Base-by-base conservation (phyloP, 805 yeast species). In the Sporopachydermia quercuum region DNA sequence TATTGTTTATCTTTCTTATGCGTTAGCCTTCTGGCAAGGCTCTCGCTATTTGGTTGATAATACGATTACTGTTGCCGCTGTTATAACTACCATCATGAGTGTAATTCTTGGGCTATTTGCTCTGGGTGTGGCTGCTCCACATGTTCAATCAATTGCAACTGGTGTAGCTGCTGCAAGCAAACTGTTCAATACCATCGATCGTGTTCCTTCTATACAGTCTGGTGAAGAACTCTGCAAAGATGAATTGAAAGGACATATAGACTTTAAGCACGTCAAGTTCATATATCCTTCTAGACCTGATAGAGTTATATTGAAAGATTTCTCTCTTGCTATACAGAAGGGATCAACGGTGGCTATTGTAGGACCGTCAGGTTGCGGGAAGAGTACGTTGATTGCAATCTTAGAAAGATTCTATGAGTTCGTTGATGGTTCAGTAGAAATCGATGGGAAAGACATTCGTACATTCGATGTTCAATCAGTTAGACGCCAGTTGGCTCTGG, bases 301-400 rank as follows among this genome's bases (percentile, higher is more conserved):
- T 23, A 23, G n/a, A n/a, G n/a, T 23, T 23, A 23, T 54, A 14
- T 43, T 56, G 15, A 46, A 48, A 13, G 46, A 52, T 40, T 47
- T 51, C 37, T 41, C 44, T 34, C 48, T 55, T 16, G 36, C 30
- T 8, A 36, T 55, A 8, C 11, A 16, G 5, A 6, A 14, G 11
- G 38, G 38, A 6, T 8, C 14, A 36, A 36, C 38, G 5, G 38
- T 36, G 18, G 38, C 38, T 49, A 60, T 73, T 39, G 79, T 73
- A 14, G 79, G 79, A 1, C 78, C 78, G 4, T 68, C 75, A 33
- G 79, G 79, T 4, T 69, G 76, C 44, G 79, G 79, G 13, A 73
- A 73, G 45, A 69, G 72, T 17, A 71, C 78, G 0, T 65, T 76
- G 13, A 62, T 75, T 3, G 79, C 75, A 47, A 55, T 76, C 17